phyloP scores from a whole-genome alignment of 129 eudicot species.

The Tagetes erecta region DNA sequence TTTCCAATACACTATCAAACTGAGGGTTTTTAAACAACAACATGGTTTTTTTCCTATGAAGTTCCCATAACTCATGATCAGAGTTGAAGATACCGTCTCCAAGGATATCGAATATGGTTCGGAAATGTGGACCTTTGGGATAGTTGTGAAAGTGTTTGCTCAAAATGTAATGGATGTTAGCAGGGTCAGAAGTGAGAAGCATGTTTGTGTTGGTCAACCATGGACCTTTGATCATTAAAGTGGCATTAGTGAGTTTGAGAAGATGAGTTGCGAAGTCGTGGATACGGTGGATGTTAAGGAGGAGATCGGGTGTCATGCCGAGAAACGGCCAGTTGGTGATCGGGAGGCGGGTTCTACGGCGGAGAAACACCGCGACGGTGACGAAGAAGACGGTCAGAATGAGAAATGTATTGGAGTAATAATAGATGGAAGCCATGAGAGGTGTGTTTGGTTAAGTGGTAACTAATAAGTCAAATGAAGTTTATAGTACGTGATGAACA shows the following conservation, averaged over 20 bases:
- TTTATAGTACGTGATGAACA: background rate
- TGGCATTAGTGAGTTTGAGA: slow-evolving; percentile 24
- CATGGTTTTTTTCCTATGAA: slow-evolving; percentile 41
- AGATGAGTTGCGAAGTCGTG: slow-evolving; percentile 44
- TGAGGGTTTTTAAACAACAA: slow-evolving; percentile 23
- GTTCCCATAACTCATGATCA: slow-evolving; percentile 43
- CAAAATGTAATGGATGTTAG: slow-evolving; percentile 52
- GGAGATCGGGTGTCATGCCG: slow-evolving; percentile 44
- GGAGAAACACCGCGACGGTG: background rate
- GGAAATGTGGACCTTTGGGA: slow-evolving; percentile 49
- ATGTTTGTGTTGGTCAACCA: slow-evolving; percentile 44
- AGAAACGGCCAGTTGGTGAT: slow-evolving; percentile 52
- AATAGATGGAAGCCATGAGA: slow-evolving; percentile 2
- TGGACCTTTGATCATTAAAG: slow-evolving; percentile 47
- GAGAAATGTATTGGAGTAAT: slow-evolving; percentile 1
- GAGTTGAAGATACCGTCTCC: slow-evolving; percentile 56
- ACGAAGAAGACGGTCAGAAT: background rate
- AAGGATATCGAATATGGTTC: slow-evolving; percentile 42
- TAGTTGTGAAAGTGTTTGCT: slow-evolving; percentile 46
- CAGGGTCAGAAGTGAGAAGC: slow-evolving; percentile 48
- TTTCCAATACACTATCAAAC: slow-evolving; percentile 26
- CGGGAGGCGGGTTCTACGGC: background rate
- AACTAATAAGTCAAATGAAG: too few relatives aligned
- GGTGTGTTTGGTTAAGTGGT: too few relatives aligned
- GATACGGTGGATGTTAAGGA: slow-evolving; percentile 37